phyloP scores from a whole-genome alignment of 2,329 filamentous ascomycete genomes.

The Emergomyces africanus region DNA sequence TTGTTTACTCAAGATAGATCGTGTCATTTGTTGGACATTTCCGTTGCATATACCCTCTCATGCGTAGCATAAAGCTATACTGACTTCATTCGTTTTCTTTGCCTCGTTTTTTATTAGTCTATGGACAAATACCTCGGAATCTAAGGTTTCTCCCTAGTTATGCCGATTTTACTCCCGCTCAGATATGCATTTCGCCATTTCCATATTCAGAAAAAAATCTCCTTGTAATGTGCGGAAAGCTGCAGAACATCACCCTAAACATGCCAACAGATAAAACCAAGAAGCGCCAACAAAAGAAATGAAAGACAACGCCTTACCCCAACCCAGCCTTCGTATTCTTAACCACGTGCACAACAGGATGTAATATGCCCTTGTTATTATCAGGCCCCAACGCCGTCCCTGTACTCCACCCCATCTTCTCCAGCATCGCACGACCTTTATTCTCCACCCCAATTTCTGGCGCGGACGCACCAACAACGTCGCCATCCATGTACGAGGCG shows the following conservation, averaged over 20 bases:
- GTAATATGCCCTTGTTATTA: conserved; percentile 78
- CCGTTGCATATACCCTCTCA: not conserved
- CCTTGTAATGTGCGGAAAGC: not conserved
- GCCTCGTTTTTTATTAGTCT: not conserved
- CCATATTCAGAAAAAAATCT: not conserved
- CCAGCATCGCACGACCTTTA: conserved; percentile 72
- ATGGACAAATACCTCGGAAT: not conserved
- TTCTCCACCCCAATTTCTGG: conserved; percentile 75
- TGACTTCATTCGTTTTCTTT: too few species aligned
- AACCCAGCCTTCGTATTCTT: conserved; percentile 78
- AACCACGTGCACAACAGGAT: conserved; percentile 75
- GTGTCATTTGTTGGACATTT: not conserved
- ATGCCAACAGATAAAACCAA: not conserved
- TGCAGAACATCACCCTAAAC: not conserved
- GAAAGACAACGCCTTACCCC: conserved; percentile 35
- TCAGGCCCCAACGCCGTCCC: conserved; percentile 71
- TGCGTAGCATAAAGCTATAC: not conserved
- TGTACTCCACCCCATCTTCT: conserved; percentile 93
- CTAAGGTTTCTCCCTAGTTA: not conserved
- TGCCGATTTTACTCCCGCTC: not conserved
- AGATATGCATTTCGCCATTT: not conserved
- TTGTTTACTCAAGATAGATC: not conserved
- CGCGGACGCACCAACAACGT: conserved; percentile 73
- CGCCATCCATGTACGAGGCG: conserved; percentile 63
- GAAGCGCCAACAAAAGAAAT: not conserved